Evolutionary conservation across 495 filamentous ascomycete genomes (phyloP).

Genomic region (Trichocladium antarcticum): DNA sequence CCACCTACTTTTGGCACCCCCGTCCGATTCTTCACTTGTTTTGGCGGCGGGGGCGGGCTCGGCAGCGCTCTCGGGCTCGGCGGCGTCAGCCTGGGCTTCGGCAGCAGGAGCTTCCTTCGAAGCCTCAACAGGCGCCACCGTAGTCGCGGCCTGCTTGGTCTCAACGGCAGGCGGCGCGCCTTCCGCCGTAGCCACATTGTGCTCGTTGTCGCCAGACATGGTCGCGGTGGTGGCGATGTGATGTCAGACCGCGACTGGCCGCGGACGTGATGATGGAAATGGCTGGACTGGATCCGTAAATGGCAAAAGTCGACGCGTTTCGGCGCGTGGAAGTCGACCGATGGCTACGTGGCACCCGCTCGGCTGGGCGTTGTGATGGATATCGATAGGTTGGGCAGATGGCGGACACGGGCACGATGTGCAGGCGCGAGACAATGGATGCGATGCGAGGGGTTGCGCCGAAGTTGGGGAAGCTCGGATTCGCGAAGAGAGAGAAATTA

Average conservation of each 20-base stretch:
- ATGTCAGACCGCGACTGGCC: conserved; percentile 17
- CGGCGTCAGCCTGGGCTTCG: conserved; percentile 14
- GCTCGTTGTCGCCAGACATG: conserved; percentile 17
- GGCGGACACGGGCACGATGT: conserved; percentile 16
- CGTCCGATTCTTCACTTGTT: conserved; percentile 12
- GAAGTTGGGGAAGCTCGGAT: conserved; percentile 18
- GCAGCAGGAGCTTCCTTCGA: conserved; percentile 10
- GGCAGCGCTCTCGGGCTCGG: conserved; percentile 13
- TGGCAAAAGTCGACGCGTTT: conserved; percentile 21
- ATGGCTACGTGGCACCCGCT: conserved; percentile 5
- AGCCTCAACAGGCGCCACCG: conserved; percentile 1
- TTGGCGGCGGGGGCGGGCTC: conserved; percentile 13
- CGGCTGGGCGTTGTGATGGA: conserved; percentile 14
- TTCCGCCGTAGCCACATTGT: conserved; percentile 10
- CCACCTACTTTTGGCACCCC: conserved; percentile 14
- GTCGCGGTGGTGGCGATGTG: conserved; percentile 17
- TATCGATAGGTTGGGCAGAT: conserved; percentile 19
- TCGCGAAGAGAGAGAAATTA: conserved; percentile 26
- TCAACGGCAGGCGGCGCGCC: conserved; percentile 9
- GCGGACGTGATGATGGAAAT: neutral
- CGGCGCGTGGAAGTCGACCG: conserved; percentile 16
- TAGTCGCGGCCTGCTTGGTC: conserved; percentile 13
- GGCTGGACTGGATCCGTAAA: conserved; percentile 16
- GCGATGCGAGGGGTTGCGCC: conserved; percentile 13
- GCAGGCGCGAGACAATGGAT: conserved; percentile 17